phyloP scores from a whole-genome alignment of 257 asterid species.

The Eustoma russellianum region DNA sequence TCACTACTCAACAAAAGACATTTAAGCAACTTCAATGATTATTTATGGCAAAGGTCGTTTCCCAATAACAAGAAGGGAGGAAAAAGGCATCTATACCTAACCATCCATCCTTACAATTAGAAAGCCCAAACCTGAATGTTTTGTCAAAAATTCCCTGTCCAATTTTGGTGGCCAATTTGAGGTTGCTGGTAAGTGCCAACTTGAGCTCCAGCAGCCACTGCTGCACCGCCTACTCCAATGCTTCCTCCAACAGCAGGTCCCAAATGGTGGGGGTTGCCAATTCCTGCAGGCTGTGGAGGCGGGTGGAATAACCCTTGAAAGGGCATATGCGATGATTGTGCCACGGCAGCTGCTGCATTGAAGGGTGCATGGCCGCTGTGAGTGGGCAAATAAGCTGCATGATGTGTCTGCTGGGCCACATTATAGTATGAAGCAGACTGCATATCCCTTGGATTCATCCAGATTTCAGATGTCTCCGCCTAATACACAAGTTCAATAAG shows the following conservation, averaged over 20 bases:
- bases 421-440: conserved; percentile 77
- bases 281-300: conserved; percentile 50
- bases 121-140: neutral
- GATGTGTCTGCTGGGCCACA: conserved; percentile 84
- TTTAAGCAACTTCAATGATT: too few relatives aligned
- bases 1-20: too few relatives aligned
- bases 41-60: too few relatives aligned
- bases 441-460: conserved; percentile 87
- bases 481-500: conserved; percentile 12
- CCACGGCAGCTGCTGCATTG: conserved; percentile 53
- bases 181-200: conserved; percentile 87
- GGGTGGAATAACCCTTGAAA: conserved; percentile 76
- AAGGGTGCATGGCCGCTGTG: conserved; percentile 74
- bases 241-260: conserved; percentile 69
- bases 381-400: conserved; percentile 70
- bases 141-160: conserved; percentile 75
- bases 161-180: conserved; percentile 78
- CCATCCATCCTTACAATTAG: too few relatives aligned
- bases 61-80: too few relatives aligned
- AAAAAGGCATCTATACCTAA: too few relatives aligned
- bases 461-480: conserved; percentile 94
- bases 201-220: conserved; percentile 64
- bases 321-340: conserved; percentile 93
- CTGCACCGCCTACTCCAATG: conserved; percentile 74
- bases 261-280: conserved; percentile 71